Base-by-base conservation (phyloP, 2,329 filamentous ascomycete species). In the Aspergillus quadricinctus region DNA sequence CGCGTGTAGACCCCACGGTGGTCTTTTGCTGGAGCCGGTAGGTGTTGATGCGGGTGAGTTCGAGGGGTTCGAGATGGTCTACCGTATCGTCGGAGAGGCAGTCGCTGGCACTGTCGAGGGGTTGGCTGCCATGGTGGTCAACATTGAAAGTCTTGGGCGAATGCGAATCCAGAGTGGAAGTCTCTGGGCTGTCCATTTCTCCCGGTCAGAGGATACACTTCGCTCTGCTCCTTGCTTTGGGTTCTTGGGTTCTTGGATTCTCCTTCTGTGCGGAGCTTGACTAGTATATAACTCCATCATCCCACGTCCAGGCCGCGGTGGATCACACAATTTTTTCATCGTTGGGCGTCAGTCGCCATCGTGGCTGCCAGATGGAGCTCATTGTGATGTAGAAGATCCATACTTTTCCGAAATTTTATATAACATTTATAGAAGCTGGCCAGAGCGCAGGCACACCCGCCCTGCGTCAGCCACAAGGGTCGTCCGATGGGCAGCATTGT, bases 1-100 rank as follows among this genome's bases (percentile, higher is more conserved):
- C 60, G 37, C 58, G 55, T 3, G 61, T 65, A 7, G 63, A 65
- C 4, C 63, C 63, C 19, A 65, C 63, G 0, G 63, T 65, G 1
- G 61, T 57, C 50, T 55, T 61, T 37, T 65, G 63, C 28, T 65
- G 63, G 11, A 65, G 56, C 6, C 60, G 60, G 29, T 63, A 60
- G 40, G 63, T 64, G 41, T 65, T 61, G 49, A 64, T 64, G 8
- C 62, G 61, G n/a, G 58, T 54, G 7, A 64, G 52, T 11, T 64
- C 62, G 4, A 64, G 51, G 11, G 62, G 59, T 31, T 64, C 57
- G 43, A 60, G 57, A 8, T 61, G 55, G 14, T 62, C 55, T 45
- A 53, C 48, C 2, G 51, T 61, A 2, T 59, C 55, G n/a, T 58
- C 54, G 43, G 59, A 55, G 8, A 50, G 55, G 14, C 49, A 51